These are phyloP conservation scores for Pholiota conissans DNA, from an alignment of 768 basidiomycete species.

Conservation along the genomic window DNA sequence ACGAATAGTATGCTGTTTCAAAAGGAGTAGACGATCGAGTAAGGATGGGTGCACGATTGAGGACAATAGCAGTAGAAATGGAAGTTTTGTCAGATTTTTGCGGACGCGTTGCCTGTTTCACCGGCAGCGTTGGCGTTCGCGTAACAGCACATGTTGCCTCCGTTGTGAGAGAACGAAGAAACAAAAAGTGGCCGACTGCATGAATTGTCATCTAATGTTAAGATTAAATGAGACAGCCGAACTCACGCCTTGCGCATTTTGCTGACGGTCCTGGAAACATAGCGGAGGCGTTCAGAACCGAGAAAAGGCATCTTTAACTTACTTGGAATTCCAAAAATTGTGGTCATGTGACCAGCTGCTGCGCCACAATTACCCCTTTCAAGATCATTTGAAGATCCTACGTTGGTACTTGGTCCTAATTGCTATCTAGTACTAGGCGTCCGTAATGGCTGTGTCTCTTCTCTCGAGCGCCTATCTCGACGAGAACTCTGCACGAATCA, in stretches of 20 bases:
- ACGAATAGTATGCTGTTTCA: constrained; percentile 79
- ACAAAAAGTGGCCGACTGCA: constrained; percentile 15
- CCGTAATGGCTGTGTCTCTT: constrained; percentile 77
- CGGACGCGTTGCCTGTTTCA: constrained; percentile 16
- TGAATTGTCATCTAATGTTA: not conserved
- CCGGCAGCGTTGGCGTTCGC: constrained; percentile 9
- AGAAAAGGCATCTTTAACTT: too few relatives aligned
- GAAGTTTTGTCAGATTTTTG: constrained; percentile 34
- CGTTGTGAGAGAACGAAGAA: constrained; percentile 45
- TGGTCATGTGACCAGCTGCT: constrained; percentile 18
- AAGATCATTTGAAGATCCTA: too few relatives aligned
- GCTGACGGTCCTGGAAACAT: constrained; percentile 24
- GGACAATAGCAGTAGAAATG: constrained; percentile 64
- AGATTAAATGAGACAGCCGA: not conserved
- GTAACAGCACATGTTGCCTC: constrained; percentile 28
- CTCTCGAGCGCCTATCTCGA: constrained; percentile 85
- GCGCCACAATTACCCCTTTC: too few relatives aligned
- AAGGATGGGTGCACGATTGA: constrained; percentile 77
- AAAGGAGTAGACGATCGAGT: constrained; percentile 72
- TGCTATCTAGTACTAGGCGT: too few relatives aligned
- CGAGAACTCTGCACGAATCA: constrained; percentile 84
- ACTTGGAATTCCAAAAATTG: constrained; percentile 20
- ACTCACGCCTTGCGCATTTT: constrained; percentile 20
- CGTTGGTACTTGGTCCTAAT: too few relatives aligned
- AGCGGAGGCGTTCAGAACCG: constrained; percentile 2